Conservation (phyloP, 2,329 filamentous ascomycete species). For the Hypoxylon sp. region DNA sequence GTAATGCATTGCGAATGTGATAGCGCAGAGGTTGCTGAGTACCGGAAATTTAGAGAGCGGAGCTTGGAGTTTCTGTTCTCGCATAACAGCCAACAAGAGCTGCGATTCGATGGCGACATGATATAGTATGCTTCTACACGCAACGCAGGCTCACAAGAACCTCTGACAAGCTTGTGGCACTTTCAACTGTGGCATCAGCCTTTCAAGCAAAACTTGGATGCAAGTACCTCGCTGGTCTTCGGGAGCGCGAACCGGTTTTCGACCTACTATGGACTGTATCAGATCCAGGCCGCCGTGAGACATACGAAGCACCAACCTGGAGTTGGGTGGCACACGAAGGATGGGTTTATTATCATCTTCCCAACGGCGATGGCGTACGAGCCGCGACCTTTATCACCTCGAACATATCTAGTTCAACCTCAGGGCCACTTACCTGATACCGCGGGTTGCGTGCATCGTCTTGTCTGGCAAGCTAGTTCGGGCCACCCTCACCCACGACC, state of each 20-base stretch:
- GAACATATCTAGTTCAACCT: background rate
- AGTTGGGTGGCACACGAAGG: background rate
- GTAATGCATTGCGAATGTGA: conserved; percentile 8
- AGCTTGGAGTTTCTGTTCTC: background rate
- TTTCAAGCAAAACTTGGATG: background rate
- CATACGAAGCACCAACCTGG: background rate
- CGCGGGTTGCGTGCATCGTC: background rate
- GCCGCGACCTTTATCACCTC: background rate
- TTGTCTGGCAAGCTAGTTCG: background rate
- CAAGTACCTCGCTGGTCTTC: background rate
- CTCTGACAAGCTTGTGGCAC: background rate
- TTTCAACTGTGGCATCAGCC: background rate
- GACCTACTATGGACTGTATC: background rate
- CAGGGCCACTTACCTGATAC: background rate
- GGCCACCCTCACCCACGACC: background rate
- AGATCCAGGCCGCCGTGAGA: background rate
- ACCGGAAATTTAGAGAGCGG: conserved; percentile 2
- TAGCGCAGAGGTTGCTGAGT: background rate
- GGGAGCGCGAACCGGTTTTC: background rate
- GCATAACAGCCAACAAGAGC: conserved; percentile 1
- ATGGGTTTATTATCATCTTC: background rate
- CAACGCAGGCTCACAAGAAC: background rate
- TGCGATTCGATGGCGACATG: conserved; percentile 11
- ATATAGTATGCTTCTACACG: conserved; percentile 11
- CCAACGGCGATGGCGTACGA: background rate